phyloP scores from a whole-genome alignment of 2,329 filamentous ascomycete genomes.

The Moelleriella libera region DNA sequence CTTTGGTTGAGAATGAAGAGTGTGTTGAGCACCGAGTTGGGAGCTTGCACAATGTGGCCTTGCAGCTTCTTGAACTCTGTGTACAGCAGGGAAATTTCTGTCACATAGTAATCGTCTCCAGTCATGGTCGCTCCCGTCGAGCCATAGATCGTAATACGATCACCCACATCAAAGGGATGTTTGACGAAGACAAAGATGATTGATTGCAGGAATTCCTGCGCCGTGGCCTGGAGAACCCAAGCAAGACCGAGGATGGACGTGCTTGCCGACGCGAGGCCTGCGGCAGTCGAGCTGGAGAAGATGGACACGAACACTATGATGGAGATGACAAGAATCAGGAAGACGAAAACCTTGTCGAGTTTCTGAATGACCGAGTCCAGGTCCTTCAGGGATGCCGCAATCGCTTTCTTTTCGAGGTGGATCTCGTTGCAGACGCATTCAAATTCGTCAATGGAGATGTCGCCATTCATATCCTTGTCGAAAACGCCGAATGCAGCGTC shows the following conservation, averaged over 20 bases:
- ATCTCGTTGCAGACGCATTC: slow-evolving; percentile 91
- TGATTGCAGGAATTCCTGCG: slow-evolving; percentile 88
- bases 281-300: slow-evolving; percentile 79
- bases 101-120: slow-evolving; percentile 93
- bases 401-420: slow-evolving; percentile 85
- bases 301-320: slow-evolving; percentile 80
- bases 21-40: slow-evolving; percentile 84
- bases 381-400: slow-evolving; percentile 88
- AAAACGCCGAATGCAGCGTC: slow-evolving; percentile 85
- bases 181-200: slow-evolving; percentile 95
- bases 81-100: slow-evolving; percentile 82
- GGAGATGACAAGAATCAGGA: slow-evolving; percentile 69
- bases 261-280: slow-evolving; percentile 78
- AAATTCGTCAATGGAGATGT: slow-evolving; percentile 90
- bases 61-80: slow-evolving; percentile 99
- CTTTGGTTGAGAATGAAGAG: slow-evolving; percentile 93
- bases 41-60: slow-evolving; percentile 88
- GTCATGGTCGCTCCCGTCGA: slow-evolving; percentile 66
- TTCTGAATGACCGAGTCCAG: slow-evolving; percentile 86
- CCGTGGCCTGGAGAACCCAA: slow-evolving; percentile 85
- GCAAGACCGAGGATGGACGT: slow-evolving; percentile 78
- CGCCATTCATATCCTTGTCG: slow-evolving; percentile 91
- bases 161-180: slow-evolving; percentile 92
- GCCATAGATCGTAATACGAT: slow-evolving; percentile 83
- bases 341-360: slow-evolving; percentile 77